Conservation (phyloP, 345 rosid genomes). For the Eutrema japonicum region DNA sequence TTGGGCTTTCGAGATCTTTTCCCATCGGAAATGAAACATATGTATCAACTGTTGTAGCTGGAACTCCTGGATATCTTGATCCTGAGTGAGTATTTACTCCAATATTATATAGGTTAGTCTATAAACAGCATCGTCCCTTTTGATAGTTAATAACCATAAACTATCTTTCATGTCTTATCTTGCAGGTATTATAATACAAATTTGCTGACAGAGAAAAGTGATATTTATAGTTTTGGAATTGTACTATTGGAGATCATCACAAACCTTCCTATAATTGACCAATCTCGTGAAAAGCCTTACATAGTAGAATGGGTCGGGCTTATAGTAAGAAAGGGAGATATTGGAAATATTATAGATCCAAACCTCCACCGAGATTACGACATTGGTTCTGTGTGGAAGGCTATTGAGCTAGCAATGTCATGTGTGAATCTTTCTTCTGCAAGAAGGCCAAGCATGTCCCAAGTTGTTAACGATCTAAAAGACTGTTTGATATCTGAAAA, state of each 20-base stretch:
- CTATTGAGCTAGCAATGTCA: constrained; percentile 20
- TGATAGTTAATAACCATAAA: not conserved
- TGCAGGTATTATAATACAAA: constrained; percentile 4
- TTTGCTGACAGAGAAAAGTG: constrained; percentile 20
- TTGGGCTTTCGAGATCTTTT: constrained; percentile 3
- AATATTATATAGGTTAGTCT: not conserved
- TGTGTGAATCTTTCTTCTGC: constrained; percentile 1
- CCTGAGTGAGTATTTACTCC: constrained; percentile 7
- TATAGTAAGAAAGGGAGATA: not conserved
- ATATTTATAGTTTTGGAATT: constrained; percentile 26
- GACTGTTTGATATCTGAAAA: constrained; percentile 2
- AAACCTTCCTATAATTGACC: not conserved
- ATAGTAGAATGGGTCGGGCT: constrained; percentile 7
- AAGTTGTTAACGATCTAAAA: constrained; percentile 8
- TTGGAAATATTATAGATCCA: constrained; percentile 14
- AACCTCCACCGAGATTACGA: constrained; percentile 9
- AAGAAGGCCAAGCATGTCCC: constrained; percentile 27
- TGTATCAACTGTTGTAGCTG: not conserved
- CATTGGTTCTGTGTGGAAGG: constrained; percentile 24
- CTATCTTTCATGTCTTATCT: not conserved
- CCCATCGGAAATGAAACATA: not conserved
- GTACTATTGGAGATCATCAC: constrained; percentile 21
- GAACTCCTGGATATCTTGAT: constrained; percentile 9
- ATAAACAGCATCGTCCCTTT: not conserved
- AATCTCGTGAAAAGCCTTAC: constrained; percentile 9